Evolutionary conservation across 139 green algal species (phyloP), one percentile per base, ranked within the genome.

Genomic region (Picochlorum sp.): DNA sequence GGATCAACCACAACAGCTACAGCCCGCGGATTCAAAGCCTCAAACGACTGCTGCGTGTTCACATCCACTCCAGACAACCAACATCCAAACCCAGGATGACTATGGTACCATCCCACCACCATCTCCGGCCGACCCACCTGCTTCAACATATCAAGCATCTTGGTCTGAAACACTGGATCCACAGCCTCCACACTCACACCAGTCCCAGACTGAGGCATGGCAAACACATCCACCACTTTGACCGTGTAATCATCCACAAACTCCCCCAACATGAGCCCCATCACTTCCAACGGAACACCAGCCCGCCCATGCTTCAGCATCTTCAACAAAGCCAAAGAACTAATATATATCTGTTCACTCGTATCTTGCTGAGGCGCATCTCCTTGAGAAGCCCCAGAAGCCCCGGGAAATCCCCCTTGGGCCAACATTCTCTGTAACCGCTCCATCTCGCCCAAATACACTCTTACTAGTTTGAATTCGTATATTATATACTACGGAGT

Each of bases 61-160:
- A 99, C 98, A 71, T 99, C 94, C 34, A 99, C 94, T 13, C 94
- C 94, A 14, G 92, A 99, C 20, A 99, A 86, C 94, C 94, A 99
- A 85, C 94, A 99, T 26, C 94, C 94, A 72, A 99, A 99, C 13
- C 94, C 94, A 14, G 94, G 94, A 75, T 99, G 94, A 45, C 75
- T 90, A 79, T 99, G 94, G 70, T 99, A 99, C 94, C 94, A 99
- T 21, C 94, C 94, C 10, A 99, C 94, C 44, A 99, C 94, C 94
- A 99, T 98, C 76, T 99, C 93, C 18, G 91, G 88, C 68, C 88
- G 80, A 13, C 94, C 93, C 1, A 83, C 84, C 79, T 99, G 94
- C 76, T 97, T 98, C n/a, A 99, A 75, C 94, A 98, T 98, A 73
- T 99, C 94, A 28, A 98, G 78, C 94, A 99, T 99, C 68, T 96